These are phyloP conservation scores for Calonectria hawksworthii DNA, from an alignment of 2,329 filamentous ascomycete species.

Conservation along the genomic window DNA sequence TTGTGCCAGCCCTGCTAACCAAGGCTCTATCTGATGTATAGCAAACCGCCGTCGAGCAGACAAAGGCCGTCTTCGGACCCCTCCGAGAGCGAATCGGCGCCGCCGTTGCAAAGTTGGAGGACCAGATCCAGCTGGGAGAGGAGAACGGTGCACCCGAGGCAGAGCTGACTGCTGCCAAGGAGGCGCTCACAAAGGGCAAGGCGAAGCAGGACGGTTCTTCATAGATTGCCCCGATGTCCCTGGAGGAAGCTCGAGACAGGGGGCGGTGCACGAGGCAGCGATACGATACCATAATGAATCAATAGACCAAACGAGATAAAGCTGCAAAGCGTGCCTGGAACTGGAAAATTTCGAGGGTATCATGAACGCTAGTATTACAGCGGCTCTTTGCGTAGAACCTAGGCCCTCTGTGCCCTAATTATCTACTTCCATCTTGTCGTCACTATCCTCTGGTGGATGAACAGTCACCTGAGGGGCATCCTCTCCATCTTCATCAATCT, in stretches of 20 bases:
- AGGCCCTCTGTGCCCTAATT: slow-evolving; percentile 45
- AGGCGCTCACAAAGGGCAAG: slow-evolving; percentile 66
- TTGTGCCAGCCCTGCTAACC: slow-evolving; percentile 12
- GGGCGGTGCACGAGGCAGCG: background rate
- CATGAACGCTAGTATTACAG: slow-evolving; percentile 38
- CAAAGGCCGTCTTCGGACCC: slow-evolving; percentile 83
- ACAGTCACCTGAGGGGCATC: slow-evolving; percentile 62
- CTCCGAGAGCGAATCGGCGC: slow-evolving; percentile 79
- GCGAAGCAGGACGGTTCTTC: slow-evolving; percentile 36
- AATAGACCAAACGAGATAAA: background rate
- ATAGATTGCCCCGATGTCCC: background rate
- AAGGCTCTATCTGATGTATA: slow-evolving; percentile 52
- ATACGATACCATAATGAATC: slow-evolving; percentile 36
- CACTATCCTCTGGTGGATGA: slow-evolving; percentile 61
- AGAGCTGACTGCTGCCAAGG: slow-evolving; percentile 69
- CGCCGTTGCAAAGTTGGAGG: slow-evolving; percentile 80
- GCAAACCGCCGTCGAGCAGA: slow-evolving; percentile 88
- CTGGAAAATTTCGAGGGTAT: slow-evolving; percentile 44
- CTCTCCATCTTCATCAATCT: slow-evolving; percentile 59
- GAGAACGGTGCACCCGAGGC: slow-evolving; percentile 59
- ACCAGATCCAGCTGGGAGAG: slow-evolving; percentile 77
- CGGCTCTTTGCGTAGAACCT: background rate
- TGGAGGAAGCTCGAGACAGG: background rate
- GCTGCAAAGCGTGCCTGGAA: slow-evolving; percentile 23
- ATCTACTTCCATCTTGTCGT: slow-evolving; percentile 78